Evolutionary conservation across 2,329 filamentous ascomycete species (phyloP), one percentile per base, ranked within the genome.

Genomic region (Xylariomycetidae sp.): DNA sequence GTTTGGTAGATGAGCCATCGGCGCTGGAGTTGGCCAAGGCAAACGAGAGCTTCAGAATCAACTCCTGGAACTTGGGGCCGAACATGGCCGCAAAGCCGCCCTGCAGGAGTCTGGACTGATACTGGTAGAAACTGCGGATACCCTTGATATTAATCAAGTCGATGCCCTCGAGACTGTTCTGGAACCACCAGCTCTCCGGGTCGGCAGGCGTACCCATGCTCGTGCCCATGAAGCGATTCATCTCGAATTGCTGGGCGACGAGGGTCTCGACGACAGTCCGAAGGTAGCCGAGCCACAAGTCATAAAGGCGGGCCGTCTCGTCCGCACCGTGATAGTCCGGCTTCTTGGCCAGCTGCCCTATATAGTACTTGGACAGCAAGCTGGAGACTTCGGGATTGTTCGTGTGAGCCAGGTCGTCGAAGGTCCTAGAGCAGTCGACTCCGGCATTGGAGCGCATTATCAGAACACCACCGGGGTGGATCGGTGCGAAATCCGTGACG

Each of bases 391-490:
- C 70, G 0, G 71, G 69, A 31, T 75, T 74, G 42, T 69, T 72
- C 2, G 69, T 72, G 43, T 75, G 71, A 0, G 69, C 70, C 4
- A 75, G 61, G 29, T 70, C 66, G 42, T 75, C 70, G 29, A 75
- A 75, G 0, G 69, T 69, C 40, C 64, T 61, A 6, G 63, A 62
- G 37, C 70, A 73, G 44, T 75, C 71, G 0, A 71, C 64, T n/a
- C 71, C 70, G 0, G 70, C 70, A 35, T 73, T 74, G 3, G 66
- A 72, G 39, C 69, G 68, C 45, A 75, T 64, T 40, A 74, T 74
- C 10, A 72, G 56, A 0, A 65, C 72, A 7, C 69, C 70, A 4
- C 70, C 70, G 0, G 70, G 70, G 33, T 75, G 70, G 66, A 74
- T 72, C 0, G 67, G 64, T 6, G 58, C 58, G 40, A 74, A 74